Evolutionary conservation across 345 rosid genomes (phyloP).

Genomic region (Syzygium jambos): DNA sequence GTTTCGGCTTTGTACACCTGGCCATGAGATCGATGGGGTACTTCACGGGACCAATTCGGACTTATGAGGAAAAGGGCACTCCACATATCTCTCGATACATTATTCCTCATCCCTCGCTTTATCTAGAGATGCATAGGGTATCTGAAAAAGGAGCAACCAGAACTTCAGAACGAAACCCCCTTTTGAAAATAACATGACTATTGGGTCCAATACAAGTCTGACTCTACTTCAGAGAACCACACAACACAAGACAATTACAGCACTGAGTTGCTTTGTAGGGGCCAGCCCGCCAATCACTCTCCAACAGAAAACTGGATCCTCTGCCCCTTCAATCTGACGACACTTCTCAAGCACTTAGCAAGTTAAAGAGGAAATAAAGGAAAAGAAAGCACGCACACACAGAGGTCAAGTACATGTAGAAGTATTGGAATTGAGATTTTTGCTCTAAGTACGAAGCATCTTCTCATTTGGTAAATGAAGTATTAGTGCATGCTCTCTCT

Average conservation of each 20-base stretch:
- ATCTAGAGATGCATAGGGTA: neutral
- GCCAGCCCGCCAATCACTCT: constrained; percentile 29
- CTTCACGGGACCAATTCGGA: neutral
- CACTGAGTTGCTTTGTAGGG: constrained; percentile 33
- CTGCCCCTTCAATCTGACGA: neutral
- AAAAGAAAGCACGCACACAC: neutral
- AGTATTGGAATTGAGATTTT: neutral
- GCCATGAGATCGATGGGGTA: neutral
- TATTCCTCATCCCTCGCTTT: neutral
- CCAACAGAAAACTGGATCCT: neutral
- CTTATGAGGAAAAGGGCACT: neutral
- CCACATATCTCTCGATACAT: neutral
- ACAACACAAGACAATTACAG: constrained; percentile 5
- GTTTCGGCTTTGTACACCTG: neutral
- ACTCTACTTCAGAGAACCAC: neutral
- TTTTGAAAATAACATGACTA: neutral
- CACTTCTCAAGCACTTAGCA: neutral
- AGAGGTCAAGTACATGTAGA: neutral
- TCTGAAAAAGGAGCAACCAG: neutral
- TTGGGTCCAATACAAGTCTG: neutral
- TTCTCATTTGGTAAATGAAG: neutral
- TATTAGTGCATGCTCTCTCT: neutral
- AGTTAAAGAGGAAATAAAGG: neutral
- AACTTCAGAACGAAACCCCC: neutral
- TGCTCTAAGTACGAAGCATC: neutral